Evolutionary conservation across 2,329 filamentous ascomycete species (phyloP).

Genomic region (Ophiostoma sp.): DNA sequence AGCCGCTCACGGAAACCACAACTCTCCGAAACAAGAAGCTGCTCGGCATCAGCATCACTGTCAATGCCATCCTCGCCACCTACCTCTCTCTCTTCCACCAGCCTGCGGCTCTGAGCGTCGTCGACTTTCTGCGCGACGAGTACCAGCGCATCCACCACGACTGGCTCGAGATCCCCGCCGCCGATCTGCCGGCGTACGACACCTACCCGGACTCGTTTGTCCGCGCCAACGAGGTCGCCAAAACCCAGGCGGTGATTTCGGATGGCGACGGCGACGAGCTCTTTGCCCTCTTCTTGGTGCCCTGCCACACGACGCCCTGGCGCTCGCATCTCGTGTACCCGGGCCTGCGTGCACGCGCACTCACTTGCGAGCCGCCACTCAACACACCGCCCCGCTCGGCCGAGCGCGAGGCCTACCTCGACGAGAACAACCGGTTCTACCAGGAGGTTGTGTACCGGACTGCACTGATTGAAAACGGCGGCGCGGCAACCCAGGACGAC

Average conservation of each 20-base stretch:
- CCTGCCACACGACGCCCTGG: slow-evolving; percentile 95
- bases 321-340: slow-evolving; percentile 78
- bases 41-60: slow-evolving; percentile 53
- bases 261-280: slow-evolving; percentile 40
- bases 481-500: background rate
- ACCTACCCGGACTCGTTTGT: slow-evolving; percentile 29
- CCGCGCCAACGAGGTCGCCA: slow-evolving; percentile 23
- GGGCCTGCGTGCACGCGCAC: slow-evolving; percentile 69
- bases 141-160: slow-evolving; percentile 57
- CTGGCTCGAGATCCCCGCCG: slow-evolving; percentile 32
- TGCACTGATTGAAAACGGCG: background rate
- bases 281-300: slow-evolving; percentile 80
- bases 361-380: slow-evolving; percentile 87
- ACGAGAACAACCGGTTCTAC: slow-evolving; percentile 92
- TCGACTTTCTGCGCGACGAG: slow-evolving; percentile 68
- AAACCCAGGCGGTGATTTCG: background rate
- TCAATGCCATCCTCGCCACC: slow-evolving; percentile 65
- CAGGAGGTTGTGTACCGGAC: slow-evolving; percentile 43
- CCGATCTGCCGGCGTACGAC: slow-evolving; percentile 34
- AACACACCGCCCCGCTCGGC: slow-evolving; percentile 52
- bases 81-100: slow-evolving; percentile 79
- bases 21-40: slow-evolving; percentile 48
- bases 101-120: slow-evolving; percentile 68
- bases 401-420: slow-evolving; percentile 65
- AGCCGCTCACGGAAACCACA: slow-evolving; percentile 22